Conservation (phyloP, 805 yeast genomes). For the Jamesozyma spencerorum region DNA sequence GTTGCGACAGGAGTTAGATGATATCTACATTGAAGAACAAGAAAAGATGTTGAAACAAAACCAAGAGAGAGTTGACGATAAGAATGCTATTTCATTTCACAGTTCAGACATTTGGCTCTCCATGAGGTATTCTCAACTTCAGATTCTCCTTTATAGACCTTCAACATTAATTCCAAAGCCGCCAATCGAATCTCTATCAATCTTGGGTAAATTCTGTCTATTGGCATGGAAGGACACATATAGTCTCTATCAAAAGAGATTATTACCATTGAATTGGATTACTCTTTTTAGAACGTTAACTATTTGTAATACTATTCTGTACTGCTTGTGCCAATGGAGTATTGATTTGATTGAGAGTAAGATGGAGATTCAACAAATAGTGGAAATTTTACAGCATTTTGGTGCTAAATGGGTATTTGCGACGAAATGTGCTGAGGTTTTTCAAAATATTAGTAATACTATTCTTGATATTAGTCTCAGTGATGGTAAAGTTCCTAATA, state of each 20-base stretch:
- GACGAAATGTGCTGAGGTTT: conserved; percentile 36
- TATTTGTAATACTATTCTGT: conserved; percentile 39
- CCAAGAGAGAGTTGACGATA: conserved; percentile 7
- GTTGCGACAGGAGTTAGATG: conserved; percentile 31
- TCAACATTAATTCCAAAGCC: conserved; percentile 41
- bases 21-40: conserved; percentile 20
- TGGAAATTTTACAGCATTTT: conserved; percentile 39
- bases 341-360: conserved; percentile 39
- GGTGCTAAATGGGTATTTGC: conserved; percentile 42
- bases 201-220: conserved; percentile 37
- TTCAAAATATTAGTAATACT: conserved; percentile 36
- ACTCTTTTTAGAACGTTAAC: conserved; percentile 39
- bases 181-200: conserved; percentile 32
- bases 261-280: conserved; percentile 43
- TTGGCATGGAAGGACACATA: conserved; percentile 40
- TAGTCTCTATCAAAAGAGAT: conserved; percentile 35
- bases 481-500: conserved; percentile 32
- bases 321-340: conserved; percentile 39
- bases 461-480: conserved; percentile 37
- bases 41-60: conserved; percentile 17
- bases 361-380: conserved; percentile 38
- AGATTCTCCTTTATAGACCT: conserved; percentile 41
- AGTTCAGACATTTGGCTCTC: conserved; percentile 30
- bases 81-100: conserved; percentile 27
- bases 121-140: conserved; percentile 38